A percentile compares a stretch with the other conserved stretches of the same genome.
These are phyloP conservation scores for Fusarium irregulare DNA, from an alignment of 2,329 filamentous ascomycete genomes.

Conservation along the genomic window DNA sequence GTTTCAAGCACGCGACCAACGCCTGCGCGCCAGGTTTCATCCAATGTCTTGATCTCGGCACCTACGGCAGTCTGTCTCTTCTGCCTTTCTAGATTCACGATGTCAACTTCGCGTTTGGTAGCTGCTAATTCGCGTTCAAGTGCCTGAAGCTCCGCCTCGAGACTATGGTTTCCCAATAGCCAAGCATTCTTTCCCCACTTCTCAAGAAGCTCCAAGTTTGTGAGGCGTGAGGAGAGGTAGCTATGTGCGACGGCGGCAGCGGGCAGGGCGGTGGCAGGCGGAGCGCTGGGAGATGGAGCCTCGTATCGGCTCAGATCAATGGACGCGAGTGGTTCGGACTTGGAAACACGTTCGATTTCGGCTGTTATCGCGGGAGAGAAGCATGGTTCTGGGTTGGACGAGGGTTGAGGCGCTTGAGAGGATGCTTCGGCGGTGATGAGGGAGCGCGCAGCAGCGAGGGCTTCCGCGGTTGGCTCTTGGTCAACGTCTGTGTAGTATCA, in stretches of 20 bases:
- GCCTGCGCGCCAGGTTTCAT: conserved; percentile 82
- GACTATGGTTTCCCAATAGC: conserved; percentile 84
- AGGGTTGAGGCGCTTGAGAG: conserved; percentile 61
- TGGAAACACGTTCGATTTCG: conserved; percentile 75
- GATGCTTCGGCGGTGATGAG: conserved; percentile 76
- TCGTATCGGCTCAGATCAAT: conserved; percentile 87
- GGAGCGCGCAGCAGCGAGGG: conserved; percentile 73
- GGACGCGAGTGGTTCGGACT: conserved; percentile 54
- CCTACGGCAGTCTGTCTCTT: conserved; percentile 75
- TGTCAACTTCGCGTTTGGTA: conserved; percentile 75
- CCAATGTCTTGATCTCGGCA: conserved; percentile 78
- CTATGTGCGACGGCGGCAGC: conserved; percentile 61
- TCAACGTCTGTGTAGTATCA: conserved; percentile 77
- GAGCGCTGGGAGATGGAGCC: conserved; percentile 56
- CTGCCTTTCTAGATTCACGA: conserved; percentile 76
- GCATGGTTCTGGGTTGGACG: conserved; percentile 60
- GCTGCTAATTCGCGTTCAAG: conserved; percentile 81
- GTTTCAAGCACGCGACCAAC: conserved; percentile 86
- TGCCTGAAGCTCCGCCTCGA: conserved; percentile 73
- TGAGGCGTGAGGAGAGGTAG: conserved; percentile 64
- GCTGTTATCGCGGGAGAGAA: conserved; percentile 75
- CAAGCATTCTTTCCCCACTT: conserved; percentile 89
- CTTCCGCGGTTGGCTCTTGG: conserved; percentile 70
- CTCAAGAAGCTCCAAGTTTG: conserved; percentile 78
- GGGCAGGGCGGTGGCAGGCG: conserved; percentile 73